Evolutionary conservation across 2,329 filamentous ascomycete genomes (phyloP).

Genomic region (Penicillium sp.): DNA sequence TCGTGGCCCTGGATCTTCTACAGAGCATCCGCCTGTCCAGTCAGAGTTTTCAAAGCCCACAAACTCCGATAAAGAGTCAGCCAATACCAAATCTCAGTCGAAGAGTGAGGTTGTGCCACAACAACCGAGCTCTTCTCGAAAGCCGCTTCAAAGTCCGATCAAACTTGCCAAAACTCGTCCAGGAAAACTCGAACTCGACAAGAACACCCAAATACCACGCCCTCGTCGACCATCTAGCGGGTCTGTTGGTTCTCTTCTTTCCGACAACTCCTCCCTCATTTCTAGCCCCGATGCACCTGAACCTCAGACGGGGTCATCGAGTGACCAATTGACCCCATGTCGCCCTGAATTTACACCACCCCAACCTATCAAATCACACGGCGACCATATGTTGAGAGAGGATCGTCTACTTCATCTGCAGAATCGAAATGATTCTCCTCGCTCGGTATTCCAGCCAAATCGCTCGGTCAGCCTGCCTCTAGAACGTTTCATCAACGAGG

Average conservation of each 20-base stretch:
- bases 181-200: slow-evolving; percentile 20
- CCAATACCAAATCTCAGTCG: neutral
- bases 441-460: slow-evolving; percentile 25
- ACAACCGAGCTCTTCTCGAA: slow-evolving; percentile 13
- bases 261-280: slow-evolving; percentile 30
- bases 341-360: slow-evolving; percentile 18
- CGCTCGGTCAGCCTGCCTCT: slow-evolving; percentile 36
- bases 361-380: slow-evolving; percentile 16
- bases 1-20: neutral
- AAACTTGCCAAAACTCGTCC: slow-evolving; percentile 29
- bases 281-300: slow-evolving; percentile 30
- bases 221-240: slow-evolving; percentile 27
- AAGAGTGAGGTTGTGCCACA: slow-evolving; percentile 7
- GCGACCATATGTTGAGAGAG: slow-evolving; percentile 30
- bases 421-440: slow-evolving; percentile 20
- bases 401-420: slow-evolving; percentile 30
- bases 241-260: slow-evolving; percentile 30
- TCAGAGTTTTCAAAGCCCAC: neutral
- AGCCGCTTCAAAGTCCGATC: slow-evolving; percentile 33
- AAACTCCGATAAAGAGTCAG: neutral
- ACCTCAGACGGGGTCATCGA: slow-evolving; percentile 26
- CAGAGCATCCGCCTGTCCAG: neutral
- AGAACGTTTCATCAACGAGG: slow-evolving; percentile 40
- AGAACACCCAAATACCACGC: slow-evolving; percentile 15
- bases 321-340: slow-evolving; percentile 23